Evolutionary conservation across 1,284 basidiomycete genomes (phyloP).

Genomic region (Boletus sp.): DNA sequence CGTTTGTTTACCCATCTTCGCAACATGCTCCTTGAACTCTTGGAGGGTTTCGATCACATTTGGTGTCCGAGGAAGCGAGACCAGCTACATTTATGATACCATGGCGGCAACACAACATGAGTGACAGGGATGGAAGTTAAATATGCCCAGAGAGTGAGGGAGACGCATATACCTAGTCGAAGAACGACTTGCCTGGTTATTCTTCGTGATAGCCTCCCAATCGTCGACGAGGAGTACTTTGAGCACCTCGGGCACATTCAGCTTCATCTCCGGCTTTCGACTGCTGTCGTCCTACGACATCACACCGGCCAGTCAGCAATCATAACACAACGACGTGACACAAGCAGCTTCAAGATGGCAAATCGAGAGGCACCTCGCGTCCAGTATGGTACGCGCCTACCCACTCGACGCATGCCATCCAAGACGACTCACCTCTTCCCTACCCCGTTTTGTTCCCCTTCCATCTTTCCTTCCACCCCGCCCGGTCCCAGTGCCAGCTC

Average conservation of each 20-base stretch:
- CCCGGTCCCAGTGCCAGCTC: slow-evolving; percentile 20
- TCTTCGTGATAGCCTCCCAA: slow-evolving; percentile 97
- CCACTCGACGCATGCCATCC: background rate
- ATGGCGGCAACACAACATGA: background rate
- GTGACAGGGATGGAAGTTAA: background rate
- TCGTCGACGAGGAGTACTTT: slow-evolving; percentile 94
- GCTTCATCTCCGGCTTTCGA: slow-evolving; percentile 87
- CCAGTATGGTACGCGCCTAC: background rate
- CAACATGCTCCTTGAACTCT: slow-evolving; percentile 71
- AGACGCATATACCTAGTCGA: background rate
- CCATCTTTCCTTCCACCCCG: slow-evolving; percentile 31
- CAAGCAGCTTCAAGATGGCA: background rate
- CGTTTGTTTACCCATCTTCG: slow-evolving; percentile 45
- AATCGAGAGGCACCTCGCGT: background rate
- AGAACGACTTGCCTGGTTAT: slow-evolving; percentile 63
- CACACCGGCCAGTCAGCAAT: slow-evolving; percentile 3
- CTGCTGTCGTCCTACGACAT: slow-evolving; percentile 50
- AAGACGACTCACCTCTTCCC: slow-evolving; percentile 31
- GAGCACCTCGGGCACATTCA: slow-evolving; percentile 84
- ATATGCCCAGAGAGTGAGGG: slow-evolving; percentile 1
- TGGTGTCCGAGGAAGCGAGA: slow-evolving; percentile 80
- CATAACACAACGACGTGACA: background rate
- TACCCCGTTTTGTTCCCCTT: slow-evolving; percentile 36
- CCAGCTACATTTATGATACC: slow-evolving; percentile 53
- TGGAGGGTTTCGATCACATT: slow-evolving; percentile 77